Evolutionary conservation across 2,329 filamentous ascomycete species (phyloP), one percentile per base, ranked within the genome.

Genomic region (Ambrosiella beaveri): DNA sequence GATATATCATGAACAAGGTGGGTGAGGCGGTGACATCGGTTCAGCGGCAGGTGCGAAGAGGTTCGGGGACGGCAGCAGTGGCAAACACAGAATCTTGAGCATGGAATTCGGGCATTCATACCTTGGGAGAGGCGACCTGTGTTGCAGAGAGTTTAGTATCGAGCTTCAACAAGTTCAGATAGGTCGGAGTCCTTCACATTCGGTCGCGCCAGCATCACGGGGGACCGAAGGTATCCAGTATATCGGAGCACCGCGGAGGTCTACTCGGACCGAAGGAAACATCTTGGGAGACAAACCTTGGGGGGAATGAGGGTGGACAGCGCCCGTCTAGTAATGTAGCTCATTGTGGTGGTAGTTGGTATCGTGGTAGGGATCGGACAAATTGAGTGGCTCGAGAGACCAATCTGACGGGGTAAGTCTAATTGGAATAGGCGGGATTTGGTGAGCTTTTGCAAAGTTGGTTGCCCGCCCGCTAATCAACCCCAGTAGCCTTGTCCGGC

Each of bases 301-400:
- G 94, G 93, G 67, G 94, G 94, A 69, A 98, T 96, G 74, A 98
- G 85, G 79, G 94, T 95, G 71, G 93, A 97, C 71, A 96, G 85
- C 80, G 82, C 86, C 76, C 90, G 84, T 75, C 86, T 87, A 70
- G 84, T 81, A 70, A 94, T 80, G 82, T 84, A 93, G 80, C 88
- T 95, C 90, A 95, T 96, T 51, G 54, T 62, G 39, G 56, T n/a
- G 54, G 13, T 27, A 17, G 35, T 37, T 52, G 27, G 35, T 44
- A 27, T 37, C 27, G 35, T 12, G 47, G n/a, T 38, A 17, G 38
- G n/a, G 41, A 55, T 47, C 45, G 56, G 44, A 45, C 53, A 39
- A 44, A 62, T 60, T 59, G 62, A 59, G 57, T 63, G 54, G 49
- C 39, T 50, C 58, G 50, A 54, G 58, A 52, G 60, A 56, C 57